These are phyloP conservation scores for Mallotus nudiflorus DNA, from an alignment of 345 rosid genomes.

Conservation along the genomic window DNA sequence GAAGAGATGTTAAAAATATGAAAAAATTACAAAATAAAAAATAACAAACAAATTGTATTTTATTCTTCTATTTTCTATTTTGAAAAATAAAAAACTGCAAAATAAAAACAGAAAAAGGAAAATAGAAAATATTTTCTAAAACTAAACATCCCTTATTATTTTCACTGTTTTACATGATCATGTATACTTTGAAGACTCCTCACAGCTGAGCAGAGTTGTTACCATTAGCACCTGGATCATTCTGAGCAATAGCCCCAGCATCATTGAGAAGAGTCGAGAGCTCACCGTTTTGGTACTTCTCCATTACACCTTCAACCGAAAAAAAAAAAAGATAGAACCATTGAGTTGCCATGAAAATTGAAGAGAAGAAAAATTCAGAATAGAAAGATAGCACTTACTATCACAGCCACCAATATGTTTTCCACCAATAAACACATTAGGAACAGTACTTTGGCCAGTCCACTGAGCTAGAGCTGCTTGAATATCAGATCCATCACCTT, in stretches of 20 bases:
- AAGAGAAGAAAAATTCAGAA: neutral
- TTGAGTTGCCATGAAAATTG: neutral
- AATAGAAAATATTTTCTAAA: no score
- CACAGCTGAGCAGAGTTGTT: constrained; percentile 44
- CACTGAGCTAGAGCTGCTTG: constrained; percentile 58
- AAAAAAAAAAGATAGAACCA: neutral
- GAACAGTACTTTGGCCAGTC: constrained; percentile 67
- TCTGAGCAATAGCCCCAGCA: constrained; percentile 57
- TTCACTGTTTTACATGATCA: no score
- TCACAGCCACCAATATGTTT: constrained; percentile 73
- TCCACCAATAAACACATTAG: constrained; percentile 65
- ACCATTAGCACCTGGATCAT: constrained; percentile 55
- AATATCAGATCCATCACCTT: constrained; percentile 47
- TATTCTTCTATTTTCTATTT: no score
- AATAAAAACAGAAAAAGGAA: no score
- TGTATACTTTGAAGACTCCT: neutral
- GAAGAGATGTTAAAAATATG: no score
- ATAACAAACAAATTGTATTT: no score
- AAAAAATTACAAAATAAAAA: no score
- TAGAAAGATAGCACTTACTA: constrained; percentile 33
- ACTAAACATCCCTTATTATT: no score
- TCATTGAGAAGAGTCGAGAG: constrained; percentile 57
- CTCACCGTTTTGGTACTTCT: constrained; percentile 49
- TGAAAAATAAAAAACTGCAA: no score
- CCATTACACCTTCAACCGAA: constrained; percentile 46